Conservation (phyloP, 2,329 filamentous ascomycete species). For the Fusarium irregulare region DNA sequence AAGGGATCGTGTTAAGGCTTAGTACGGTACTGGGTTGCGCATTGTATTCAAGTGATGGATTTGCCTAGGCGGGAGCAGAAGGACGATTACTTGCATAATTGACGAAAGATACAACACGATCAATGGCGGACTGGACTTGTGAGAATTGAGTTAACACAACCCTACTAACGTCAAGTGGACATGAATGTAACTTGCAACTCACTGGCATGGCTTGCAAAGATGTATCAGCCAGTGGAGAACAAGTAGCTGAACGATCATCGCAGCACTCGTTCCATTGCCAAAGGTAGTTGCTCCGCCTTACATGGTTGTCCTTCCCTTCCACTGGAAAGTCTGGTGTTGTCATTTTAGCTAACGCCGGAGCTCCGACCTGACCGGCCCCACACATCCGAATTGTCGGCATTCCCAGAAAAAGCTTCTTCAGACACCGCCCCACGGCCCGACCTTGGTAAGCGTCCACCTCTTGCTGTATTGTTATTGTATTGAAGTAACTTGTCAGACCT, state of each 20-base stretch:
- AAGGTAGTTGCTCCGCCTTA: not conserved
- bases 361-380: conserved; percentile 2
- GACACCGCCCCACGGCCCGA: not conserved
- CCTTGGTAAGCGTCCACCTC: not conserved
- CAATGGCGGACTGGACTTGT: not conserved
- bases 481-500: not conserved
- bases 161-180: not conserved
- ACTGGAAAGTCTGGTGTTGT: not conserved
- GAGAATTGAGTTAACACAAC: not conserved
- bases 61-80: not conserved
- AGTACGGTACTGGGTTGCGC: not conserved
- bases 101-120: not conserved
- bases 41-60: not conserved
- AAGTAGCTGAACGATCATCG: not conserved
- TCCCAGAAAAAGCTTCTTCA: not conserved
- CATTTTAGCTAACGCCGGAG: not conserved
- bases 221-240: not conserved
- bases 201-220: not conserved
- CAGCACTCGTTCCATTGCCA: not conserved
- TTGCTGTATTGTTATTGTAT: not conserved
- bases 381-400: not conserved
- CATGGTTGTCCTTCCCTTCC: not conserved
- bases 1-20: not conserved
- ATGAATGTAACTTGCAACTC: not conserved
- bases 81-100: not conserved